Percentiles rank a stretch among this genome's conserved stretches.
Evolutionary conservation across 768 basidiomycete genomes (phyloP).

Genomic region (Phylloporus rhodoxanthus): DNA sequence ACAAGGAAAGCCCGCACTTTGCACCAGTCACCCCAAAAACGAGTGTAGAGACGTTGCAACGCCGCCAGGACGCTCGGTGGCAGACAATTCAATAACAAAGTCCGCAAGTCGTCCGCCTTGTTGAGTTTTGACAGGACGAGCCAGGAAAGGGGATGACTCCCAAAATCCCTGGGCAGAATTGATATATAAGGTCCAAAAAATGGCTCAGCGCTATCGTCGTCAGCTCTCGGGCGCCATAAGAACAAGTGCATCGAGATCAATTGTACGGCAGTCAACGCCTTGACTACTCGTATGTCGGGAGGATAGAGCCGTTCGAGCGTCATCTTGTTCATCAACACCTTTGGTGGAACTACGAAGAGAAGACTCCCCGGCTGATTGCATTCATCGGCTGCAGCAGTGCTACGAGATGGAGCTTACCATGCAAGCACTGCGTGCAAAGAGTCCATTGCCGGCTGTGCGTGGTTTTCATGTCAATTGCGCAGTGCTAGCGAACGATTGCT

Average conservation of each 20-base stretch:
- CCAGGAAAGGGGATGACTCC: slow-evolving; percentile 82
- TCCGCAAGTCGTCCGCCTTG: slow-evolving; percentile 13
- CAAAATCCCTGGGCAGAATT: slow-evolving; percentile 67
- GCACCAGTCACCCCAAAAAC: slow-evolving; percentile 58
- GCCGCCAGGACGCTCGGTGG: slow-evolving; percentile 43
- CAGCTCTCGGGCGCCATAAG: slow-evolving; percentile 50
- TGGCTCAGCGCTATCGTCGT: slow-evolving; percentile 44
- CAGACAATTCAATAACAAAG: slow-evolving; percentile 37
- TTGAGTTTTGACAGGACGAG: slow-evolving; percentile 30
- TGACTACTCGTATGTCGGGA: slow-evolving; percentile 9
- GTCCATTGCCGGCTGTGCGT: slow-evolving; percentile 55
- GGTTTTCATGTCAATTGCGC: slow-evolving; percentile 2
- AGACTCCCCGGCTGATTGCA: slow-evolving; percentile 43
- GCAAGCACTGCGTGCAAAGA: slow-evolving; percentile 48
- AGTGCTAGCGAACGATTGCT: background rate
- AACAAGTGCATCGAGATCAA: slow-evolving; percentile 76
- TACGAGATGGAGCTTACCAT: slow-evolving; percentile 31
- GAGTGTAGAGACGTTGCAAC: slow-evolving; percentile 38
- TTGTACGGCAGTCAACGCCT: slow-evolving; percentile 57
- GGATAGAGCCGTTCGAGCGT: slow-evolving; percentile 65
- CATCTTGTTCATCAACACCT: slow-evolving; percentile 63
- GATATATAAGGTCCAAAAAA: slow-evolving; percentile 74
- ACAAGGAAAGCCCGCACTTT: slow-evolving; percentile 50
- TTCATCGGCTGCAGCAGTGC: background rate
- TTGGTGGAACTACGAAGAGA: slow-evolving; percentile 66